Percentiles rank a stretch among this genome's conserved stretches.
Evolutionary conservation across 2,329 filamentous ascomycete genomes (phyloP).

Genomic region (Fonsecaea erecta): DNA sequence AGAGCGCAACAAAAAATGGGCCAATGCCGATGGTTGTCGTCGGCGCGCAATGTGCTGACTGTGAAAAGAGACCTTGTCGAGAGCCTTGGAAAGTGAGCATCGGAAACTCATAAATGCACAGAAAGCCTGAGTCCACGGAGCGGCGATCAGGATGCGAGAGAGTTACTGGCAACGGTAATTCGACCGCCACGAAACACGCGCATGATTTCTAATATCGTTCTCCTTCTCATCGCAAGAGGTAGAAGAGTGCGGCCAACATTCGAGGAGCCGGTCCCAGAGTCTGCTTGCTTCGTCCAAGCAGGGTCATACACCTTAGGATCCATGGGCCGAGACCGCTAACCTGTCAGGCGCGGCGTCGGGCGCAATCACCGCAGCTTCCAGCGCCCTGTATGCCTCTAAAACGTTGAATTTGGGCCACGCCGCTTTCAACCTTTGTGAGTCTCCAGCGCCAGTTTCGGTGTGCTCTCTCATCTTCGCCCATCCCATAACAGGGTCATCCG

Average conservation of each 20-base stretch:
- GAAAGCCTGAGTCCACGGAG: conserved; percentile 19
- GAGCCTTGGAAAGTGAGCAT: conserved; percentile 27
- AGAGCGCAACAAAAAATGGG: conserved; percentile 35
- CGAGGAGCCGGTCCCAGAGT: conserved; percentile 16
- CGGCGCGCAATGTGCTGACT: background rate
- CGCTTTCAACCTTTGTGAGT: too few relatives aligned
- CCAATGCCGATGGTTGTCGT: background rate
- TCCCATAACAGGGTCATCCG: too few relatives aligned
- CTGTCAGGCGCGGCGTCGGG: background rate
- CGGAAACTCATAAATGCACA: conserved; percentile 16
- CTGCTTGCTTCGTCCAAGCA: background rate
- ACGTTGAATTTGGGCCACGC: too few relatives aligned
- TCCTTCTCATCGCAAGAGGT: conserved; percentile 18
- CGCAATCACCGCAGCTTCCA: conserved; percentile 18
- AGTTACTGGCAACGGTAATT: conserved; percentile 27
- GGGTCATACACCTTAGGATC: background rate
- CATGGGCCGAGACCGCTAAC: background rate
- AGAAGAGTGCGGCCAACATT: background rate
- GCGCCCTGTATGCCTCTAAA: background rate
- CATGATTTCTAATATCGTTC: too few relatives aligned
- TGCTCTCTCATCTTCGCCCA: too few relatives aligned
- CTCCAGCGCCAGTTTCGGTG: too few relatives aligned
- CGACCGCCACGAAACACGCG: background rate
- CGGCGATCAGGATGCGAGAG: conserved; percentile 22
- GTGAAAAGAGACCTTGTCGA: conserved; percentile 28